A percentile compares a stretch with the other conserved stretches of the same genome.
Conservation (phyloP, 441 rosid genomes). For the Raphanus hybrid region DNA sequence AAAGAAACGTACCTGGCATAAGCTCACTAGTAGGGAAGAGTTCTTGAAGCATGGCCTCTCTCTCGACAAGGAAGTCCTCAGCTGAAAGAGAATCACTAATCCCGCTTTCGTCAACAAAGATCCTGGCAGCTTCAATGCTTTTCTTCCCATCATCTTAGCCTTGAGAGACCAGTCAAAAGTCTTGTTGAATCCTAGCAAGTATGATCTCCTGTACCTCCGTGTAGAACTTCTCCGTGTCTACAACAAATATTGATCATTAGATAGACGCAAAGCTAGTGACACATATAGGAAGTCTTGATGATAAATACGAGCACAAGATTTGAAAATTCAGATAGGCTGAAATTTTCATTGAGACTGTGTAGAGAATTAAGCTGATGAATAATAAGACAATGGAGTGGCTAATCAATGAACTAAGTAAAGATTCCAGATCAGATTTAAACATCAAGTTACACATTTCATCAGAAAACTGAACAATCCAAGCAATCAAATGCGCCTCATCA, state of each 20-base stretch:
- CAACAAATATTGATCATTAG: constrained; percentile 23
- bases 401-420: background rate
- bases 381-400: background rate
- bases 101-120: constrained; percentile 84
- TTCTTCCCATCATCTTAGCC: constrained; percentile 97
- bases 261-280: background rate
- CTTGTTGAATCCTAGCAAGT: constrained; percentile 85
- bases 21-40: constrained; percentile 90
- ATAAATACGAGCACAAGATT: background rate
- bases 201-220: constrained; percentile 90
- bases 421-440: background rate
- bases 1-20: constrained; percentile 95
- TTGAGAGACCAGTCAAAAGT: constrained; percentile 95
- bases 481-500: background rate
- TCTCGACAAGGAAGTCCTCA: constrained; percentile 80
- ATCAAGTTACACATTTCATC: background rate
- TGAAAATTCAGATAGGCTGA: background rate
- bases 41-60: constrained; percentile 74
- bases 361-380: background rate
- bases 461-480: background rate
- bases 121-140: constrained; percentile 88
- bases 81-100: constrained; percentile 86
- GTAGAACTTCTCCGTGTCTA: constrained; percentile 95
- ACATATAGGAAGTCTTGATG: background rate
- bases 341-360: background rate